Percentiles rank a stretch among this genome's conserved stretches.
phyloP scores from a whole-genome alignment of 1,284 basidiomycete genomes.

The Cronartium quercuum region DNA sequence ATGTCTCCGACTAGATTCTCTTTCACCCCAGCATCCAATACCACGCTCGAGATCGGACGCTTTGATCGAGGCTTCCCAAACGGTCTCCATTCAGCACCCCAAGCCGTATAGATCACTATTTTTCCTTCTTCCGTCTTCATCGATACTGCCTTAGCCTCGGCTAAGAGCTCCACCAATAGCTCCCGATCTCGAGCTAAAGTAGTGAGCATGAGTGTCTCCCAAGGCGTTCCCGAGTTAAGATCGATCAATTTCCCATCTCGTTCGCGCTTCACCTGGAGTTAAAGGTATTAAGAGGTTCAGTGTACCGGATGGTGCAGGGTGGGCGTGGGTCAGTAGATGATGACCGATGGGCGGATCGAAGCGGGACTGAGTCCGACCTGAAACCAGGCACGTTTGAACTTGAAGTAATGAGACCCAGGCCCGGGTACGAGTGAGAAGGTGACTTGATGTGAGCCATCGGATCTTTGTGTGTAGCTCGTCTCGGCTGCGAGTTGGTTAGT shows the following conservation, averaged over 20 bases:
- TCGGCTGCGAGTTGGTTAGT: slow-evolving; percentile 86
- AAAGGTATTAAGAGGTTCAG: not conserved
- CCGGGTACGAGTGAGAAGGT: slow-evolving; percentile 91
- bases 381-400: slow-evolving; percentile 86
- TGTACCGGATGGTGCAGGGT: slow-evolving; percentile 14
- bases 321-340: not conserved
- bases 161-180: slow-evolving; percentile 72
- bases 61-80: slow-evolving; percentile 88
- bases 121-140: slow-evolving; percentile 83
- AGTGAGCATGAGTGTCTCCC: slow-evolving; percentile 95
- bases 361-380: slow-evolving; percentile 59
- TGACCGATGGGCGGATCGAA: not conserved
- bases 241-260: slow-evolving; percentile 87
- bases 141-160: slow-evolving; percentile 82
- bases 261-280: slow-evolving; percentile 75
- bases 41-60: slow-evolving; percentile 82
- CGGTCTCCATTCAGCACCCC: slow-evolving; percentile 92
- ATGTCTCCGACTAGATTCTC: slow-evolving; percentile 76
- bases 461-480: slow-evolving; percentile 76
- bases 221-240: slow-evolving; percentile 81
- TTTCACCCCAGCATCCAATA: slow-evolving; percentile 70
- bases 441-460: slow-evolving; percentile 78
- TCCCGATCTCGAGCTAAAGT: slow-evolving; percentile 76
- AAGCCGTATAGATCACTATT: slow-evolving; percentile 90
- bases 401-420: slow-evolving; percentile 88